These are phyloP conservation scores for Xylariales sp. DNA, from an alignment of 2,329 filamentous ascomycete genomes.

Conservation along the genomic window DNA sequence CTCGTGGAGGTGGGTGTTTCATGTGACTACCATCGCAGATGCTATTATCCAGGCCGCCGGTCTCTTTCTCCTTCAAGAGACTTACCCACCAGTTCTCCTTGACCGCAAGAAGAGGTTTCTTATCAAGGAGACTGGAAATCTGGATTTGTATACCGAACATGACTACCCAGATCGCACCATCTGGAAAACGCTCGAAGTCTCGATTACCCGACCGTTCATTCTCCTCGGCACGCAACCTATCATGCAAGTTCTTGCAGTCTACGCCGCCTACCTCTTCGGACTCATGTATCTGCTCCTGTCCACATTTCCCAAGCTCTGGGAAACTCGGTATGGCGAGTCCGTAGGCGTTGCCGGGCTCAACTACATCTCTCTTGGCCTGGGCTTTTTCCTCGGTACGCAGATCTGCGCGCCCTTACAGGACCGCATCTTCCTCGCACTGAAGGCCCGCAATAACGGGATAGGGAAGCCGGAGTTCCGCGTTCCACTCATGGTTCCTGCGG, in stretches of 20 bases:
- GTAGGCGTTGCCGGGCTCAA: slow-evolving; percentile 1
- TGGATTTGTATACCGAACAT: not conserved
- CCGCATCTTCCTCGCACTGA: not conserved
- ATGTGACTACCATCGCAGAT: slow-evolving; percentile 58
- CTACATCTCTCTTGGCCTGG: slow-evolving; percentile 1
- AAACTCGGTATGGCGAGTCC: not conserved
- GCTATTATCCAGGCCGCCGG: slow-evolving; percentile 55
- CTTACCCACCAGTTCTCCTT: slow-evolving; percentile 52
- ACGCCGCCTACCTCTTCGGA: not conserved
- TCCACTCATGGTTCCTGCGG: slow-evolving; percentile 13
- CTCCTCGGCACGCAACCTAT: slow-evolving; percentile 1
- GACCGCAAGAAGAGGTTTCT: not conserved
- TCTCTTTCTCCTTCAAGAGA: slow-evolving; percentile 59
- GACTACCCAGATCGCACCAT: not conserved
- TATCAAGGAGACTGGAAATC: not conserved
- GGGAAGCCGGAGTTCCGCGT: slow-evolving; percentile 19
- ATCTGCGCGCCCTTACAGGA: not conserved
- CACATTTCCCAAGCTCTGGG: not conserved
- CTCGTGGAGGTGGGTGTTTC: slow-evolving; percentile 73
- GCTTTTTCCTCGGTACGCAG: not conserved
- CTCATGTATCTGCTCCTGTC: not conserved
- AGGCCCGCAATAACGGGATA: not conserved
- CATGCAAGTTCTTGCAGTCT: slow-evolving; percentile 1
- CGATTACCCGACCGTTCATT: not conserved
- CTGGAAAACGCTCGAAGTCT: not conserved